phyloP scores from a whole-genome alignment of 2,329 filamentous ascomycete species.

The Phialophora verrucosa region DNA sequence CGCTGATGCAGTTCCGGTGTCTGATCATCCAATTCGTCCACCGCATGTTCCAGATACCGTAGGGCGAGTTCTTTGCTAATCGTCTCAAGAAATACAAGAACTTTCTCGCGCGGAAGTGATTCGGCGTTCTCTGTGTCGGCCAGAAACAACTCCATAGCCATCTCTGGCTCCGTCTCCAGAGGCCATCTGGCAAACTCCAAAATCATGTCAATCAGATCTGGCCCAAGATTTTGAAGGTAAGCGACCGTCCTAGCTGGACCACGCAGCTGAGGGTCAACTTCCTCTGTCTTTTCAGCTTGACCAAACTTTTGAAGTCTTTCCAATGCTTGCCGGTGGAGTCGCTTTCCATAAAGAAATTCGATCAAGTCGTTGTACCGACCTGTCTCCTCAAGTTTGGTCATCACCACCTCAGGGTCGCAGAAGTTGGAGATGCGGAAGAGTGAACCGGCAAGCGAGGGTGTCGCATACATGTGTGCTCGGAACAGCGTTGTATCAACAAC shows the following conservation, averaged over 20 bases:
- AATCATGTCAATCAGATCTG: conserved; percentile 87
- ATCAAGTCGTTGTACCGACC: conserved; percentile 91
- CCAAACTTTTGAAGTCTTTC: conserved; percentile 84
- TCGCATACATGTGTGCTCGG: conserved; percentile 91
- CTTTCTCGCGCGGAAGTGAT: conserved; percentile 76
- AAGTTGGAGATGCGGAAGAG: conserved; percentile 97
- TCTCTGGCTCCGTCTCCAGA: conserved; percentile 69
- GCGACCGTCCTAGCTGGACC: conserved; percentile 83
- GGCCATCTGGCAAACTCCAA: conserved; percentile 93
- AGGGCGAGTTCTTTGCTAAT: conserved; percentile 76
- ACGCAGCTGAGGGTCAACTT: conserved; percentile 63
- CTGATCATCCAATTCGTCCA: conserved; percentile 81
- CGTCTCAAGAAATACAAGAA: conserved; percentile 73
- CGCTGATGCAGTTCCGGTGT: conserved; percentile 87
- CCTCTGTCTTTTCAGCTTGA: conserved; percentile 53
- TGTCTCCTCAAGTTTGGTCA: conserved; percentile 86
- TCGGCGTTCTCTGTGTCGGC: conserved; percentile 96
- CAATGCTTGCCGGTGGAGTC: conserved; percentile 83
- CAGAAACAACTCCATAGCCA: conserved; percentile 91
- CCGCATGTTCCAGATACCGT: conserved; percentile 86
- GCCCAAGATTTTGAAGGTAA: conserved; percentile 87
- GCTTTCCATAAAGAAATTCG: conserved; percentile 97
- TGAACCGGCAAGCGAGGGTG: conserved; percentile 80
- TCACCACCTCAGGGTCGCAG: conserved; percentile 93
- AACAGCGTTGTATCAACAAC: conserved; percentile 94